phyloP scores from a whole-genome alignment of 768 basidiomycete genomes.

The Boletellus ananiceps region DNA sequence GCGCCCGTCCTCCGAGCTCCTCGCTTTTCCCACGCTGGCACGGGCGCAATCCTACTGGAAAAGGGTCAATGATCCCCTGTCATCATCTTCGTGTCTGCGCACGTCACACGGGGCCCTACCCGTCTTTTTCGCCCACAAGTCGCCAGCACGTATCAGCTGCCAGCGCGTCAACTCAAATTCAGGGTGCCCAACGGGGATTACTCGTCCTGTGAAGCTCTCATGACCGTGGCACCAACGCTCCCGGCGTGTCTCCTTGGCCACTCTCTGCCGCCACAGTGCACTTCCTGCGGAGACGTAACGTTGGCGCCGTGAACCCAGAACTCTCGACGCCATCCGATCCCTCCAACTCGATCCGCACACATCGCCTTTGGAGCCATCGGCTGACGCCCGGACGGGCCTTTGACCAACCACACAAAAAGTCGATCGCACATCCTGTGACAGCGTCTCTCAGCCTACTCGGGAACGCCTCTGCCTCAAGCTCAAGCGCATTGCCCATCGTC shows the following conservation, averaged over 20 bases:
- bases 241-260: not conserved
- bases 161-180: constrained; percentile 21
- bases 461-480: constrained; percentile 25
- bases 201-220: constrained; percentile 20
- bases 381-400: too few relatives aligned
- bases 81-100: not conserved
- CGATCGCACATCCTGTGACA: constrained; percentile 10
- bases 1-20: too few relatives aligned
- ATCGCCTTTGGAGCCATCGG: not conserved
- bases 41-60: constrained; percentile 17
- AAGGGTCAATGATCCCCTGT: constrained; percentile 14
- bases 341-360: not conserved
- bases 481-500: constrained; percentile 9
- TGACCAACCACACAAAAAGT: too few relatives aligned
- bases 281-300: not conserved
- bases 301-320: not conserved
- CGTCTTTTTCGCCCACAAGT: constrained; percentile 9
- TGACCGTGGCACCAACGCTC: constrained; percentile 16
- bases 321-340: constrained; percentile 1
- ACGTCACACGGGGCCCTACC: constrained; percentile 7
- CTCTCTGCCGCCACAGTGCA: not conserved
- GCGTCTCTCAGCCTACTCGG: constrained; percentile 20
- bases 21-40: constrained; percentile 1
- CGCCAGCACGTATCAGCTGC: constrained; percentile 14
- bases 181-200: constrained; percentile 32